Percentiles rank a stretch among this genome's conserved stretches.
These are phyloP conservation scores for Saccharomyces eubayanus DNA, from an alignment of 805 yeast species.

Conservation along the genomic window DNA sequence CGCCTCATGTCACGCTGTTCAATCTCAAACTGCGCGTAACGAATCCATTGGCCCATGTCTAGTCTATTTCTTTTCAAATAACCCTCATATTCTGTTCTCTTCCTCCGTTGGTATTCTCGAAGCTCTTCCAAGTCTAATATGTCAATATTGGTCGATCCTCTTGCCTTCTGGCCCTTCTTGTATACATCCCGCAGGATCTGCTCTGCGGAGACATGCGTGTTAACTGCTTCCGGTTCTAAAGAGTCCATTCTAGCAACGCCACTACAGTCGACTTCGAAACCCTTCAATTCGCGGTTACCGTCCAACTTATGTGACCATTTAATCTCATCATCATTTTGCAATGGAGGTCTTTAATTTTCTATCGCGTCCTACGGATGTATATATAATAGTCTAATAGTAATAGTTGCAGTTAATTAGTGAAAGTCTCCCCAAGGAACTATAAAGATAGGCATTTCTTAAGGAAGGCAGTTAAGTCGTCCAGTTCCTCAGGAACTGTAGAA, in stretches of 20 bases:
- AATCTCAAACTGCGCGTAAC: conserved; percentile 84
- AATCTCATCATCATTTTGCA: background rate
- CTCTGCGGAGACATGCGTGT: conserved; percentile 54
- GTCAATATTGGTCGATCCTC: conserved; percentile 30
- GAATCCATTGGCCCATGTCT: conserved; percentile 80
- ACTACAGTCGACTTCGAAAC: background rate
- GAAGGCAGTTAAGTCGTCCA: conserved; percentile 45
- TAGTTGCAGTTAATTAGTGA: background rate
- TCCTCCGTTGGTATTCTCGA: conserved; percentile 62
- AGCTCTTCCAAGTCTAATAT: conserved; percentile 75
- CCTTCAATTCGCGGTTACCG: background rate
- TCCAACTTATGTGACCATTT: background rate
- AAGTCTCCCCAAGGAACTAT: background rate
- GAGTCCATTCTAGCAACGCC: background rate
- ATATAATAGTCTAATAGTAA: conserved; percentile 22
- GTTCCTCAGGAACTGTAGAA: conserved; percentile 57
- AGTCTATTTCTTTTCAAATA: conserved; percentile 79
- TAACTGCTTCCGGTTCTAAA: background rate
- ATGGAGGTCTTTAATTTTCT: background rate
- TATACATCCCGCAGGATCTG: conserved; percentile 56
- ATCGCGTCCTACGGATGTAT: background rate
- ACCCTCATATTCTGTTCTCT: conserved; percentile 74
- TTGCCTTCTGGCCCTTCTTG: conserved; percentile 33
- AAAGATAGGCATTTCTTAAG: conserved; percentile 25
- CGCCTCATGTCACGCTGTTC: conserved; percentile 70